These are phyloP conservation scores for Syzygium malaccense DNA, from an alignment of 441 rosid species.

Conservation along the genomic window DNA sequence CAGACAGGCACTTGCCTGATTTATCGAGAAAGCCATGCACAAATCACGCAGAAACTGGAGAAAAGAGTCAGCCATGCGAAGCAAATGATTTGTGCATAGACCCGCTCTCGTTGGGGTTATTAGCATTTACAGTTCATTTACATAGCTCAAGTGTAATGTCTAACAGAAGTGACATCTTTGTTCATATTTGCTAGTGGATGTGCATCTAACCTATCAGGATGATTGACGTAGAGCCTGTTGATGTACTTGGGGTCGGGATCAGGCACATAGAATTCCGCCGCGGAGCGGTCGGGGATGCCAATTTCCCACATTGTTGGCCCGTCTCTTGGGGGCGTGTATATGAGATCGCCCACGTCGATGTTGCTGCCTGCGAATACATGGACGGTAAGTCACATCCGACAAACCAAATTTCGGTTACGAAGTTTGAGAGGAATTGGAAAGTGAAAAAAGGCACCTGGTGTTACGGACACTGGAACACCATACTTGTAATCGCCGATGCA, in stretches of 20 bases:
- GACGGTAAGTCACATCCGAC: background rate
- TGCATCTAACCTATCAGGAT: constrained; percentile 14
- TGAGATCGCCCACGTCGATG: constrained; percentile 3
- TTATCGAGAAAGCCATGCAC: background rate
- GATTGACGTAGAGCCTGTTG: constrained; percentile 16
- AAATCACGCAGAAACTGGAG: background rate
- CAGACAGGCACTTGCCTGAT: background rate
- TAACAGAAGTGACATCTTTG: background rate
- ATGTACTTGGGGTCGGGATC: constrained; percentile 18
- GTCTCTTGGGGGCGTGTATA: constrained; percentile 25
- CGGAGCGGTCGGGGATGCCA: constrained; percentile 27
- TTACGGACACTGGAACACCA: background rate
- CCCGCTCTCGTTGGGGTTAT: background rate
- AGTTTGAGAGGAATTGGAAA: background rate
- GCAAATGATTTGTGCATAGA: background rate
- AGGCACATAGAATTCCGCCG: constrained; percentile 26
- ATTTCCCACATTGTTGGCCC: constrained; percentile 35
- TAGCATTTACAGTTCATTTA: background rate
- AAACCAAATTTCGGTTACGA: background rate
- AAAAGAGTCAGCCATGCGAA: background rate
- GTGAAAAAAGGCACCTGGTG: background rate
- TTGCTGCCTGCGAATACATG: constrained; percentile 3
- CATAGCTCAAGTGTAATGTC: background rate
- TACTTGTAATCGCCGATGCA: constrained; percentile 14
- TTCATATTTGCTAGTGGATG: background rate